Evolutionary conservation across 805 yeast species (phyloP), one percentile per base, ranked within the genome.

Genomic region (Kockiozyma suomiensis): DNA sequence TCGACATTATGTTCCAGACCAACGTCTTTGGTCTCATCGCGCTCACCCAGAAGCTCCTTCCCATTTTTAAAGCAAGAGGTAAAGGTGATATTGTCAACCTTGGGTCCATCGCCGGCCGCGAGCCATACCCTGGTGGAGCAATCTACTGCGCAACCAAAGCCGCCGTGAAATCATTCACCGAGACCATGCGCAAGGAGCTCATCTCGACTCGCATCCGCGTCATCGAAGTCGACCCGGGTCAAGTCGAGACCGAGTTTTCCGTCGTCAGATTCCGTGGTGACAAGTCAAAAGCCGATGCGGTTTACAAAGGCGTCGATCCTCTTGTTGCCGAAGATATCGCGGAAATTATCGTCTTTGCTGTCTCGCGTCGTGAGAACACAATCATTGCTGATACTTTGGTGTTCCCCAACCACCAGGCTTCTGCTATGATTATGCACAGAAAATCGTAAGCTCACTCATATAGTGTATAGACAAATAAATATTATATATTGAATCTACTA

Each of bases 11-110:
- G 90, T 85, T 89, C 74, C 80, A 86, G 69, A 90, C 97, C 60
- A 93, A 92, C 70, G 97, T 93, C 2, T 72, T 90, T 58, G 97
- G 97, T 2, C 78, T 92, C 73, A 88, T 92, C 61, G 83, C 87
- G 32, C 75, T 92, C 63, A 91, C 97, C 5, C 97, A 93, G 74
- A 84, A 86, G 4, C 80, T 91, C 26, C 75, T 93, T 48, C 86
- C 86, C 42, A 81, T 82, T 52, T 83, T 92, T 81, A 85, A 87
- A 71, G 78, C 79, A 58, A 85, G 87, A 68, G 84, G 87, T 83
- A 58, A 78, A 70, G 76, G 81, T 17, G 88, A 85, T 66, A 81
- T 86, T 62, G 82, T 85, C 66, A 84, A 83, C 70, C 69, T 85
- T 58, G 89, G 90, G 25, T 83, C 88, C 3, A 83, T 85, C 73